Base-by-base conservation (phyloP, 164 flowering plant genomes). In the Berberis vulgaris region DNA sequence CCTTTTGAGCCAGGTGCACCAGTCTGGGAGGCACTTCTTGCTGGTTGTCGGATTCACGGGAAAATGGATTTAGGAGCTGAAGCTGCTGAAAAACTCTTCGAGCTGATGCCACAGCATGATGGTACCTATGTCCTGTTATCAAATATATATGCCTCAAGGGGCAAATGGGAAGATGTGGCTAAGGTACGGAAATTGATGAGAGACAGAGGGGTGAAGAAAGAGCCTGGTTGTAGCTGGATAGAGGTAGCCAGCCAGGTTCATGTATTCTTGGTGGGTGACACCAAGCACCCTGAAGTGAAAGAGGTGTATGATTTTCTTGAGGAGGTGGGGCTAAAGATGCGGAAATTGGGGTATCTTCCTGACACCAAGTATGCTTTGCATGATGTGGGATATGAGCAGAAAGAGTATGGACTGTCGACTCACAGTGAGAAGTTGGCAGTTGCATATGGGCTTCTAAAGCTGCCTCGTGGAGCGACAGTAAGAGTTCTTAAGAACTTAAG, bases 161-260 rank as follows among this genome's bases (percentile, higher is more conserved):
- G 86, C 3, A 72, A 73, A 46, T 84, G 89, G 93, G 69, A 73
- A 60, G 89, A 81, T 61, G 81, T 75, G 59, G 89, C 88, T 3
- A 81, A 71, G 69, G 91, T 84, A 49, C 65, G 97, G 61, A 82
- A 78, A 64, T 49, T 78, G 44, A 86, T 91, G 97, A 82, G 86
- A 70, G 89, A 86, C 38, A 63, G 81, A 63, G 93, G 92, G 43
- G 83, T 90, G 63, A 88, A 85, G 79, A 88, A 88, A 65, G 91
- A 88, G 67, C 96, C 96, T 41, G 97, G 83, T n/a, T 88, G 97
- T 72, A 91, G 97, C 67, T 88, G 96, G 96, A 76, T 90, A 41
- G 87, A 88, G 60, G 86, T 88, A 57, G 91, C 78, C 10, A 82
- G 67, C 72, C 75, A 73, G 69, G 88, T 90, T 6, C 88, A 88